These are phyloP conservation scores for Paecilomyces formosus DNA, from an alignment of 2,329 filamentous ascomycete genomes.

Conservation along the genomic window DNA sequence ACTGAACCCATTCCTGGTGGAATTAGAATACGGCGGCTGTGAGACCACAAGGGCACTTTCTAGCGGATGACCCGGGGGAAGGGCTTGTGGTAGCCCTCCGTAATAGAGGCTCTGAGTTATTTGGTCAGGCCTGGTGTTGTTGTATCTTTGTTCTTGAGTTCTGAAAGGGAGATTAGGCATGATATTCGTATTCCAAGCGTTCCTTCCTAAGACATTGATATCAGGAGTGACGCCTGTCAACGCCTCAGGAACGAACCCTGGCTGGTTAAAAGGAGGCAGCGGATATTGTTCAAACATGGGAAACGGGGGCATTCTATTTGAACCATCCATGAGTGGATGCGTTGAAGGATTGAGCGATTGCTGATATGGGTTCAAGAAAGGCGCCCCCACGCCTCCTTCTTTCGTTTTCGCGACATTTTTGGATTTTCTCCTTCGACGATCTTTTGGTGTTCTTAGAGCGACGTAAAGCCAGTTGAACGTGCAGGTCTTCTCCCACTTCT, in stretches of 20 bases:
- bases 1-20: not conserved
- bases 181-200: not conserved
- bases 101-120: not conserved
- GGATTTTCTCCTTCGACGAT: not conserved
- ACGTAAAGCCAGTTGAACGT: not conserved
- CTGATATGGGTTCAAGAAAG: not conserved
- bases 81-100: not conserved
- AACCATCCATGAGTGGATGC: not conserved
- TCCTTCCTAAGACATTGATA: not conserved
- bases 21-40: not conserved
- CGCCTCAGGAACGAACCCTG: not conserved
- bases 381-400: not conserved
- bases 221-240: not conserved
- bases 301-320: not conserved
- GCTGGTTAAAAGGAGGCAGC: not conserved
- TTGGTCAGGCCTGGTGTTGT: not conserved
- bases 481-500: not conserved
- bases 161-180: not conserved
- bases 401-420: not conserved
- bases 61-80: not conserved
- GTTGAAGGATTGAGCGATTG: not conserved
- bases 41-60: not conserved
- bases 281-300: not conserved
- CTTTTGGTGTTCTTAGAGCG: not conserved
- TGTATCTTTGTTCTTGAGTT: not conserved